phyloP scores from a whole-genome alignment of 148 eudicot species.

The Silene latifolia region DNA sequence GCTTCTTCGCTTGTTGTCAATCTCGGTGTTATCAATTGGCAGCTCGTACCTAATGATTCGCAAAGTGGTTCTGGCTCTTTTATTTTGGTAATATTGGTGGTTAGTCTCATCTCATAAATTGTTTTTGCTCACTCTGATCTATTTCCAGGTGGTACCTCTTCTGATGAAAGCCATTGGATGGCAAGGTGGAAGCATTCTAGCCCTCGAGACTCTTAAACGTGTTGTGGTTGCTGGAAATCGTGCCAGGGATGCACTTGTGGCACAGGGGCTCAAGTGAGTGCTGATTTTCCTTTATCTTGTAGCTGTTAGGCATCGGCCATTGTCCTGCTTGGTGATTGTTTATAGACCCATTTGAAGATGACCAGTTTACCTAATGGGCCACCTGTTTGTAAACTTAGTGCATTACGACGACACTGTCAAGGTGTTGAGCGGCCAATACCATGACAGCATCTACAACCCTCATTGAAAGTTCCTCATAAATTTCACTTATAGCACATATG shows the following conservation, averaged over 20 bases:
- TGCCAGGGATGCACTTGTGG: conserved; percentile 97
- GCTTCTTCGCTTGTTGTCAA: background rate
- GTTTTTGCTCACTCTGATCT: background rate
- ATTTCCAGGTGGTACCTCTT: conserved; percentile 92
- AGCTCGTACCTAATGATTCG: background rate
- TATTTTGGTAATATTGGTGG: background rate
- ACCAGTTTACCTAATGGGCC: background rate
- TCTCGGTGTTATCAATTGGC: background rate
- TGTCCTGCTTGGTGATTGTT: background rate
- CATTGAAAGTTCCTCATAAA: background rate
- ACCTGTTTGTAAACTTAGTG: background rate
- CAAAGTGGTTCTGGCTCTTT: conserved; percentile 5
- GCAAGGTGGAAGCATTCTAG: conserved; percentile 97
- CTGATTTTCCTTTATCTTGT: background rate
- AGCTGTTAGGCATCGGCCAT: background rate
- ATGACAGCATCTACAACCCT: background rate
- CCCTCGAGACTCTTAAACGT: conserved; percentile 96
- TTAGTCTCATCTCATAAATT: background rate
- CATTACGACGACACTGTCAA: background rate
- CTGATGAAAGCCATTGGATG: conserved; percentile 99
- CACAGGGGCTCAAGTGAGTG: conserved; percentile 96
- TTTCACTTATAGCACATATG: background rate
- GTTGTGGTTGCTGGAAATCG: conserved; percentile 98
- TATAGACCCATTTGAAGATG: background rate
- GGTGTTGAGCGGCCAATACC: background rate